Evolutionary conservation across 2,329 filamentous ascomycete genomes (phyloP).

Genomic region (Zasmidium angulare): DNA sequence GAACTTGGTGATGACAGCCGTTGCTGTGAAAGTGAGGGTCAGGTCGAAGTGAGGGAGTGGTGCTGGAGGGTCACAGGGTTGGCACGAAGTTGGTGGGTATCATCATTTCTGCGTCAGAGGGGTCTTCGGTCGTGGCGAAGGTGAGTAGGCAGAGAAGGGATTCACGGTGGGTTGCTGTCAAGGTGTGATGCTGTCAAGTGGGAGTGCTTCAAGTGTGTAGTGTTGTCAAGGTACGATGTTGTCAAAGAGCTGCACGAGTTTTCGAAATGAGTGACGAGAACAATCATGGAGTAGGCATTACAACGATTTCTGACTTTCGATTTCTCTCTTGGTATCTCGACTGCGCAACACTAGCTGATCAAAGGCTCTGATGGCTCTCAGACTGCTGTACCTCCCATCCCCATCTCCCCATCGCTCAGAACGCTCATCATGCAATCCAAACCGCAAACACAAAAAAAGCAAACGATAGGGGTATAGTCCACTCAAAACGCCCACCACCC

Average conservation of each 20-base stretch:
- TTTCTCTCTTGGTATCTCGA: conserved; percentile 2
- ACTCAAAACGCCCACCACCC: conserved; percentile 2
- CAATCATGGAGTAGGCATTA: neutral
- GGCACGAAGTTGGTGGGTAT: neutral
- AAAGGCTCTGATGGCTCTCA: conserved; percentile 3
- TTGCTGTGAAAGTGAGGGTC: conserved; percentile 2
- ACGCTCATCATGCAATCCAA: conserved; percentile 10
- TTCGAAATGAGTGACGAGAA: neutral
- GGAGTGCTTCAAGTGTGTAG: too few species aligned
- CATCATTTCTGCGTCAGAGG: neutral
- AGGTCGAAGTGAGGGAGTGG: too few species aligned
- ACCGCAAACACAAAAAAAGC: conserved; percentile 1
- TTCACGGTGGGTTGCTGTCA: too few species aligned
- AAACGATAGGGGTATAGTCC: conserved; percentile 9
- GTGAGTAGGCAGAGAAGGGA: too few species aligned
- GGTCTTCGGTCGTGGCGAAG: too few species aligned
- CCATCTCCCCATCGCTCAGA: neutral
- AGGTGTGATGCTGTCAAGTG: too few species aligned
- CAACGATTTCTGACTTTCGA: neutral
- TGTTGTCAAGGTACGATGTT: too few species aligned
- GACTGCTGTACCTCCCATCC: neutral
- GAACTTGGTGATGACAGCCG: conserved; percentile 1
- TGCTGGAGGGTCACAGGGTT: too few species aligned
- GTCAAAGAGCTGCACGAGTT: too few species aligned
- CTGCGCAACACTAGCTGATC: neutral